Evolutionary conservation across 1,284 basidiomycete genomes (phyloP), one percentile per base, ranked within the genome.

Genomic region (Meripilus lineatus): DNA sequence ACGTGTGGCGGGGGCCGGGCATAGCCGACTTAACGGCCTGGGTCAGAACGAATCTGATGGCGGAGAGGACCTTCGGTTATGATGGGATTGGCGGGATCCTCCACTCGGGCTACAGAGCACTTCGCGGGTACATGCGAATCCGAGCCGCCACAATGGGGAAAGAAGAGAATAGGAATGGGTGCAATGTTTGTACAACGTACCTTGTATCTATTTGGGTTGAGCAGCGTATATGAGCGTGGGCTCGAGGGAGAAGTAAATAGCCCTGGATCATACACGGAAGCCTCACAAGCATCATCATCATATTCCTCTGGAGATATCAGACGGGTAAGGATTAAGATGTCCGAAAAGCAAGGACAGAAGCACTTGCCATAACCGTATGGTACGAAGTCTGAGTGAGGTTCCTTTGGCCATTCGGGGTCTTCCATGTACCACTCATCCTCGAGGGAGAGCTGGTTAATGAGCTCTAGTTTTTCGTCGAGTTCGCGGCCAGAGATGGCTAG

Each of bases 261-360:
- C 8, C 48, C 50, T 2, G 61, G 61, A 50, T 63, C 61, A 37
- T 63, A 61, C 15, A 60, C 44, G 45, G 41, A 53, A 18, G 56
- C 54, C 34, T 55, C 52, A 39, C 61, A 63, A 20, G 57, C 52
- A 49, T 61, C 59, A 30, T 47, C 49, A 39, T 57, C 58, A 40
- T 53, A 50, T 36, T 62, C 58, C 32, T 56, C 59, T 51, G 45
- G 48, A 35, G 25, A 13, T 30, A n/a, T 8, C 28, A n/a, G n/a
- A 30, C 28, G 28, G 28, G 28, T 30, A 10, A 30, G 28, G 28
- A 30, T 30, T 11, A 35, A n/a, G n/a, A 40, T 23, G 34, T 35
- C 26, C 24, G 25, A 14, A 21, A 21, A 25, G 32, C 14, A 34
- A 38, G 32, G 30, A 26, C 13, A 14, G 24, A 11, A 3, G 36